A percentile compares a stretch with the other conserved stretches of the same genome.
These are phyloP conservation scores for Ananas comosus DNA, from an alignment of 176 grass and related monocot species.

Conservation along the genomic window DNA sequence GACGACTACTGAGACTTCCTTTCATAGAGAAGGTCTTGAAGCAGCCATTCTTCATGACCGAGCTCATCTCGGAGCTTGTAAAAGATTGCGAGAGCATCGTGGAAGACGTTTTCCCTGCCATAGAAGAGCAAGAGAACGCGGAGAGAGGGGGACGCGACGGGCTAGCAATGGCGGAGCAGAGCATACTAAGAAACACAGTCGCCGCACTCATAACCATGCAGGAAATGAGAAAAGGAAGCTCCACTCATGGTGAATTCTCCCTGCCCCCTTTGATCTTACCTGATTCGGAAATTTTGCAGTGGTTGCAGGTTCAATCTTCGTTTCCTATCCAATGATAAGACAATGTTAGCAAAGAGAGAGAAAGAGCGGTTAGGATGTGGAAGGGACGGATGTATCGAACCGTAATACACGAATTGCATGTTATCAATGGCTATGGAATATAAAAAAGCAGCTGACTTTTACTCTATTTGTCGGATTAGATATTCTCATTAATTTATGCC, in stretches of 20 bases:
- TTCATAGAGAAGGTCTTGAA: conserved; percentile 61
- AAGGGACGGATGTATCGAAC: too few species aligned
- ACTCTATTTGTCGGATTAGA: too few species aligned
- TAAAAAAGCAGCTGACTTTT: too few species aligned
- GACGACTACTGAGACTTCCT: conserved; percentile 41
- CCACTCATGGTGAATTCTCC: conserved; percentile 55
- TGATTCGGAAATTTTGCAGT: conserved; percentile 28
- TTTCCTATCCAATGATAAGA: conserved; percentile 29
- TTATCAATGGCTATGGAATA: too few species aligned
- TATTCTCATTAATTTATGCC: too few species aligned
- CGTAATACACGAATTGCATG: too few species aligned
- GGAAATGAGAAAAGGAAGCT: conserved; percentile 55
- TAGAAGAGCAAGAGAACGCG: background rate
- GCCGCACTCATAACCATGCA: conserved; percentile 49
- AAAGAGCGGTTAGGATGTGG: too few species aligned
- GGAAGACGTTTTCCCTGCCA: conserved; percentile 34
- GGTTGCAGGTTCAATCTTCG: conserved; percentile 30
- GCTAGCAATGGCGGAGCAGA: conserved; percentile 7
- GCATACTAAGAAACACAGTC: conserved; percentile 60
- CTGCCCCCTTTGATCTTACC: conserved; percentile 38
- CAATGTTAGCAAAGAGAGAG: too few species aligned
- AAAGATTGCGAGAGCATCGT: conserved; percentile 58
- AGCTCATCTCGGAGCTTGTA: conserved; percentile 57
- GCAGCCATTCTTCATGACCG: conserved; percentile 86
- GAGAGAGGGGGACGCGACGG: background rate